phyloP scores from a whole-genome alignment of 2,329 filamentous ascomycete species.

The Alternaria infectoria region DNA sequence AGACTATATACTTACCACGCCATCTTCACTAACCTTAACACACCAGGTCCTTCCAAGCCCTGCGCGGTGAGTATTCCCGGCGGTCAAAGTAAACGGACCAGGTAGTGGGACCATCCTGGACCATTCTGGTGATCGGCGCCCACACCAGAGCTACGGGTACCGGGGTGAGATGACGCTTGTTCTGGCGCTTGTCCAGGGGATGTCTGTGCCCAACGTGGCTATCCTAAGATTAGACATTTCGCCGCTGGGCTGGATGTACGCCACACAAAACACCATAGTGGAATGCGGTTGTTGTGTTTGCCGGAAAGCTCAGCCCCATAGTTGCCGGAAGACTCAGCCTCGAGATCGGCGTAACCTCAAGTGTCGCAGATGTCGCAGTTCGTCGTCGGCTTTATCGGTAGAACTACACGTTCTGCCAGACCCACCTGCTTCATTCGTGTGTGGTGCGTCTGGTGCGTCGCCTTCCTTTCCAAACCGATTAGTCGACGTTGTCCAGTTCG shows the following conservation, averaged over 20 bases:
- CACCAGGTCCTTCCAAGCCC: not conserved
- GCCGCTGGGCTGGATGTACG: not conserved
- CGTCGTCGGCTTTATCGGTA: not conserved
- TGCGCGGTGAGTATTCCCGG: not conserved
- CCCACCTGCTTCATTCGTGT: not conserved
- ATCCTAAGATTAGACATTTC: constrained; percentile 12
- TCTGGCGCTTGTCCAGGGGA: not conserved
- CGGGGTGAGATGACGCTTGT: not conserved
- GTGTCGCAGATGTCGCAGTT: not conserved
- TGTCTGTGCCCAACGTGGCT: not conserved
- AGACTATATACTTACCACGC: constrained; percentile 3
- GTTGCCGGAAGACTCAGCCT: not conserved
- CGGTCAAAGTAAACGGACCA: not conserved
- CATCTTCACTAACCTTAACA: not conserved
- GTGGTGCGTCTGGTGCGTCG: too few relatives aligned
- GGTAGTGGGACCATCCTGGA: not conserved
- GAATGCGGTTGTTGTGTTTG: not conserved
- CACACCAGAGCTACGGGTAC: not conserved
- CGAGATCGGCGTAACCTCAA: not conserved
- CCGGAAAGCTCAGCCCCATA: not conserved
- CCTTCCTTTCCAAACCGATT: not conserved
- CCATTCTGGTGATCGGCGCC: not conserved
- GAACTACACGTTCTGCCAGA: not conserved
- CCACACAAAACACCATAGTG: not conserved
- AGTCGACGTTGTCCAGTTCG: not conserved